Percentiles rank a stretch among this genome's conserved stretches.
These are phyloP conservation scores for Paraphaeosphaeria minitans DNA, from an alignment of 2,329 filamentous ascomycete species.

Conservation along the genomic window DNA sequence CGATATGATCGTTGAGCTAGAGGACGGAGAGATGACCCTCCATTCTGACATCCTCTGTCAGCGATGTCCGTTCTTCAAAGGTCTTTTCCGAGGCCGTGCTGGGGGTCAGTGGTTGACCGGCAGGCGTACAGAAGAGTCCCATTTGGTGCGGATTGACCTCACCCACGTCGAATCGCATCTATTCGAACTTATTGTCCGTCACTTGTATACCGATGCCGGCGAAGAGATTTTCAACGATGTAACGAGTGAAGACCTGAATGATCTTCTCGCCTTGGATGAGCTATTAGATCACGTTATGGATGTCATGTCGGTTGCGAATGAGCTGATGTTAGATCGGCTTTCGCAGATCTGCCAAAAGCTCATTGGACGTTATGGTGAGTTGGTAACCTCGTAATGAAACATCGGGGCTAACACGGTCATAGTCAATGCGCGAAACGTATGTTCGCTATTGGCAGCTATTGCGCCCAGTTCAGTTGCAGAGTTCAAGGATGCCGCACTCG, in stretches of 20 bases:
- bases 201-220: slow-evolving; percentile 84
- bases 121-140: slow-evolving; percentile 60
- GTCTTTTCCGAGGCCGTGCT: slow-evolving; percentile 86
- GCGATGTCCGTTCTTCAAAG: slow-evolving; percentile 90
- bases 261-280: slow-evolving; percentile 66
- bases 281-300: slow-evolving; percentile 90
- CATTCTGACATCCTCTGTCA: slow-evolving; percentile 82
- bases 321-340: slow-evolving; percentile 91
- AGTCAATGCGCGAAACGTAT: slow-evolving; percentile 71
- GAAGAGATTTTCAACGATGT: slow-evolving; percentile 81
- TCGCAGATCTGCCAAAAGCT: slow-evolving; percentile 87
- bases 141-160: slow-evolving; percentile 74
- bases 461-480: slow-evolving; percentile 80
- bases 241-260: slow-evolving; percentile 62
- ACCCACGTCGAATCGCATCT: slow-evolving; percentile 75
- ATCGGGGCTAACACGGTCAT: slow-evolving; percentile 21
- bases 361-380: slow-evolving; percentile 75
- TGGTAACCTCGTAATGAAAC: slow-evolving; percentile 8
- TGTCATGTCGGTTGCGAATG: slow-evolving; percentile 87
- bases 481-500: slow-evolving; percentile 86
- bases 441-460: slow-evolving; percentile 82
- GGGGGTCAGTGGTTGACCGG: slow-evolving; percentile 81
- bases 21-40: slow-evolving; percentile 69
- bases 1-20: slow-evolving; percentile 79
- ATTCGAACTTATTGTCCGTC: slow-evolving; percentile 78